Conservation (phyloP, 345 rosid species). For the Leavenworthia alabamica region DNA sequence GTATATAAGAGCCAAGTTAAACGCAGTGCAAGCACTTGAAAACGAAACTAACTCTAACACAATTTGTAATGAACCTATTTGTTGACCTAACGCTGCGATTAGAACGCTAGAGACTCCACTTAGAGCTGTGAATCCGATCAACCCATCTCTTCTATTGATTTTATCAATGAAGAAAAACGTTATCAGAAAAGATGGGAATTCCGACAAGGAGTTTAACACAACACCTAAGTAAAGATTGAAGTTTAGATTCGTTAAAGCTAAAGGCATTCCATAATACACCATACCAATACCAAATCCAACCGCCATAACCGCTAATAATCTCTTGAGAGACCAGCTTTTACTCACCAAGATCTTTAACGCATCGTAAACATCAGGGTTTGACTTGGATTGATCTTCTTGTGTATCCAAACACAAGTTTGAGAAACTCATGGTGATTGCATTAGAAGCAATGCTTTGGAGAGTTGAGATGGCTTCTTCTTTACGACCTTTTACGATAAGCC, state of each 20-base stretch:
- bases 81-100: constrained; percentile 17
- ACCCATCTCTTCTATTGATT: constrained; percentile 35
- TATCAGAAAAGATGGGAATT: constrained; percentile 46
- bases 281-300: constrained; percentile 52
- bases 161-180: constrained; percentile 40
- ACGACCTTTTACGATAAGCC: constrained; percentile 45
- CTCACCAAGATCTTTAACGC: constrained; percentile 40
- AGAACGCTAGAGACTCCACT: constrained; percentile 41
- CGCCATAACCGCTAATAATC: constrained; percentile 32
- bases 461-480: constrained; percentile 43
- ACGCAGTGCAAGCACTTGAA: constrained; percentile 44
- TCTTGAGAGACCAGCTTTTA: constrained; percentile 43
- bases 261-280: constrained; percentile 68
- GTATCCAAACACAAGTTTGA: constrained; percentile 28
- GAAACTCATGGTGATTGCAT: constrained; percentile 28
- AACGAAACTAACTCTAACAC: constrained; percentile 55
- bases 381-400: constrained; percentile 17
- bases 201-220: constrained; percentile 51
- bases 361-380: constrained; percentile 36
- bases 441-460: constrained; percentile 37
- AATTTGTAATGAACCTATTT: constrained; percentile 29
- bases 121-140: constrained; percentile 37
- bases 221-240: constrained; percentile 57
- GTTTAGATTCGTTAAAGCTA: constrained; percentile 41
- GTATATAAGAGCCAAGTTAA: constrained; percentile 36